These are phyloP conservation scores for Colletotrichum gloeosporioides DNA, from an alignment of 2,329 filamentous ascomycete genomes.

Conservation along the genomic window DNA sequence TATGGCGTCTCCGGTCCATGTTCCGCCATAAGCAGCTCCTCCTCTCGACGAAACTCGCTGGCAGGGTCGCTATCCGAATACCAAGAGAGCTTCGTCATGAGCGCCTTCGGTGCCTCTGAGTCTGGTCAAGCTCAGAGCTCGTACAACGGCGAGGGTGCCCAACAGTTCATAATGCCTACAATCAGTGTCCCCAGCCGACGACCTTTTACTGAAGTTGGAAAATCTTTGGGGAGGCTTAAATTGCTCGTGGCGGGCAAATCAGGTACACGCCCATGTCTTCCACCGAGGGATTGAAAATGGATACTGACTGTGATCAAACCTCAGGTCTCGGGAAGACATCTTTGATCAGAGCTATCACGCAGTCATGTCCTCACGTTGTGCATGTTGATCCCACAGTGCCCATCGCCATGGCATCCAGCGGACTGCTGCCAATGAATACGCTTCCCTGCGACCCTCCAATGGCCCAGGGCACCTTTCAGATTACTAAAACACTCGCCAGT, in stretches of 20 bases:
- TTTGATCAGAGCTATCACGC: constrained; percentile 85
- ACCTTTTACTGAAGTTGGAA: constrained; percentile 89
- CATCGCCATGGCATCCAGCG: neutral
- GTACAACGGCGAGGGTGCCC: constrained; percentile 55
- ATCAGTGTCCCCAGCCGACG: constrained; percentile 87
- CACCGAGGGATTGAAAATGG: constrained; percentile 11
- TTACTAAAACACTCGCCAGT: constrained; percentile 77
- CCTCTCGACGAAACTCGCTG: constrained; percentile 58
- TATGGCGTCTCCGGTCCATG: constrained; percentile 43
- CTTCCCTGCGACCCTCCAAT: neutral
- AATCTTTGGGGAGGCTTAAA: constrained; percentile 84
- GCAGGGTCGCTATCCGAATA: constrained; percentile 52
- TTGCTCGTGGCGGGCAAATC: constrained; percentile 83
- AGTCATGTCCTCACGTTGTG: constrained; percentile 88
- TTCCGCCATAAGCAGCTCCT: constrained; percentile 52
- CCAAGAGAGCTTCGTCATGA: constrained; percentile 32
- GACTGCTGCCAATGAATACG: neutral
- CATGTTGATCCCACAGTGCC: constrained; percentile 75
- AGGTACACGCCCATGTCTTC: constrained; percentile 51
- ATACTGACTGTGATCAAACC: constrained; percentile 15
- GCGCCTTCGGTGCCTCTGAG: constrained; percentile 14
- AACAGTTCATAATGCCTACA: constrained; percentile 97
- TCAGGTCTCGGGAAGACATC: constrained; percentile 87
- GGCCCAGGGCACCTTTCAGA: constrained; percentile 28
- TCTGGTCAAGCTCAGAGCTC: neutral